phyloP scores from a whole-genome alignment of 2,329 filamentous ascomycete species.

The Beauveria sp. region DNA sequence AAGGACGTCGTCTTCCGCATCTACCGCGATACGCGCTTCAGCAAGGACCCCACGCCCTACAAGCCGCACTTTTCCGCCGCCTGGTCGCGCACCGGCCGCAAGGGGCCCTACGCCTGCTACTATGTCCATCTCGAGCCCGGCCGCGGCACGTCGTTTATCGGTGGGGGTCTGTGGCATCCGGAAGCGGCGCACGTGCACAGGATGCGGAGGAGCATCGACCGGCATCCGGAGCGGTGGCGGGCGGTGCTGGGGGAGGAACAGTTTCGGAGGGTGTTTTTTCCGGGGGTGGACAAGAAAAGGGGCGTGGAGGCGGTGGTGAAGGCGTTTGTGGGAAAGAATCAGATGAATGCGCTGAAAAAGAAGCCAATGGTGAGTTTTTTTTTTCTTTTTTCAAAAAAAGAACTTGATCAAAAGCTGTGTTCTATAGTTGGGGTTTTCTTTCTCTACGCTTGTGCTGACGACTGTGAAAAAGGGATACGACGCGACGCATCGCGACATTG shows the following conservation, averaged over 20 bases:
- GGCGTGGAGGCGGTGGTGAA: conserved; percentile 48
- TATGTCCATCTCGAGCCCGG: conserved; percentile 76
- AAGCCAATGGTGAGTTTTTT: conserved; percentile 63
- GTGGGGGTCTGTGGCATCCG: conserved; percentile 76
- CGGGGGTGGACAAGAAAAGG: conserved; percentile 26
- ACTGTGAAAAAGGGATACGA: conserved; percentile 55
- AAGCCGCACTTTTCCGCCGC: conserved; percentile 83
- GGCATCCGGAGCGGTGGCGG: conserved; percentile 62
- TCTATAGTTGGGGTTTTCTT: no score
- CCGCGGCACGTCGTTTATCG: conserved; percentile 47
- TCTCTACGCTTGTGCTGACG: background rate
- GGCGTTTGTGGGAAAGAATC: conserved; percentile 64
- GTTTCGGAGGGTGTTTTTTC: conserved; percentile 60
- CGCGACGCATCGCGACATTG: conserved; percentile 69
- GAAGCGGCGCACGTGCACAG: conserved; percentile 57
- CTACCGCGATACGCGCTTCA: conserved; percentile 80
- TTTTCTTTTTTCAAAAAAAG: no score
- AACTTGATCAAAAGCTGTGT: no score
- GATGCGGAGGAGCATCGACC: conserved; percentile 69
- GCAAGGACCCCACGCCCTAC: conserved; percentile 77
- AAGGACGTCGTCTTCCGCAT: conserved; percentile 87
- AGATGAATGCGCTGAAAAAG: conserved; percentile 71
- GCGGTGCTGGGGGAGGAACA: conserved; percentile 51
- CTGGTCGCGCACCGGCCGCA: conserved; percentile 80
- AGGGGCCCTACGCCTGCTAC: conserved; percentile 82